These are phyloP conservation scores for Massariosphaeria phaeospora DNA, from an alignment of 495 filamentous ascomycete genomes.

Conservation along the genomic window DNA sequence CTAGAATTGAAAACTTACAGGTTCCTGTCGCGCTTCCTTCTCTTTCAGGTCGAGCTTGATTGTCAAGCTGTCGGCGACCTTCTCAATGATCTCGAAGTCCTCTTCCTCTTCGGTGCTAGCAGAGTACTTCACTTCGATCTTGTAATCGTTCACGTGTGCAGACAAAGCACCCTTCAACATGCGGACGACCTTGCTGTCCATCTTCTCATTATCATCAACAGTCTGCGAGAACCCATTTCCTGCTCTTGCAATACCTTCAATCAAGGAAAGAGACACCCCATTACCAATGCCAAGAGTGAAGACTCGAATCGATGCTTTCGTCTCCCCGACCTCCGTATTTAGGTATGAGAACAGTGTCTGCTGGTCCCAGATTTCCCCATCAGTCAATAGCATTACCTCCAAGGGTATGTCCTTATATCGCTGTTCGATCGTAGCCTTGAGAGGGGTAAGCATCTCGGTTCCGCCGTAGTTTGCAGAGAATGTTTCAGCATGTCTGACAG, in stretches of 20 bases:
- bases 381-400: slow-evolving; percentile 65
- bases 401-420: slow-evolving; percentile 50
- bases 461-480: slow-evolving; percentile 58
- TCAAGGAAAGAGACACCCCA: slow-evolving; percentile 56
- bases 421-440: slow-evolving; percentile 50
- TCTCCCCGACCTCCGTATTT: slow-evolving; percentile 45
- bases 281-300: slow-evolving; percentile 64
- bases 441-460: slow-evolving; percentile 58
- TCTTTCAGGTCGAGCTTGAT: slow-evolving; percentile 23
- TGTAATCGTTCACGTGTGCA: slow-evolving; percentile 57
- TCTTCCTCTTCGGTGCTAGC: slow-evolving; percentile 41
- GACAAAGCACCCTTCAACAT: slow-evolving; percentile 66
- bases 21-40: slow-evolving; percentile 11
- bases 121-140: slow-evolving; percentile 55
- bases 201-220: slow-evolving; percentile 53
- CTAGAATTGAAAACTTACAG: slow-evolving; percentile 1
- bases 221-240: slow-evolving; percentile 64
- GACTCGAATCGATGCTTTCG: slow-evolving; percentile 52
- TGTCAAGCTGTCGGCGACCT: slow-evolving; percentile 45
- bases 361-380: slow-evolving; percentile 64
- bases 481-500: slow-evolving; percentile 46
- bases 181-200: slow-evolving; percentile 60
- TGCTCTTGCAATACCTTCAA: slow-evolving; percentile 62
- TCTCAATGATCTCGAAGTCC: slow-evolving; percentile 56
- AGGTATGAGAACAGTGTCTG: slow-evolving; percentile 52